Base-by-base conservation (phyloP, 1,284 basidiomycete species). In the Ustilago sp. region DNA sequence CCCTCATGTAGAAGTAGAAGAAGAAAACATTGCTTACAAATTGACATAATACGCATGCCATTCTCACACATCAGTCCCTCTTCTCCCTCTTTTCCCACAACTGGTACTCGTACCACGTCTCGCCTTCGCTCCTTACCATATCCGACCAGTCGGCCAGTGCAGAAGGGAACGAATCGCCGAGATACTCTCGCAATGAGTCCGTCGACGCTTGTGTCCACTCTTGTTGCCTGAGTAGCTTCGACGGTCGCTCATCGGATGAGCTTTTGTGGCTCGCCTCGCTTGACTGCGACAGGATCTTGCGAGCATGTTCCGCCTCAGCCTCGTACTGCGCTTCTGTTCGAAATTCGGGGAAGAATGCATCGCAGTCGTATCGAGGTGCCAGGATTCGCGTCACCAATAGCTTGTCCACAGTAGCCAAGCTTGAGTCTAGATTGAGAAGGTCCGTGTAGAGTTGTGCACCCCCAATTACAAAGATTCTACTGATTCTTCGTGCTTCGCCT, bases 331-430 rank as follows among this genome's bases (percentile, higher is more conserved):
- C 53, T 9, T 31, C 23, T 12, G 72, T 74, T 13, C 89, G 81
- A 82, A 94, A 92, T 76, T 94, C 91, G 2, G 92, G 91, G 85
- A 99, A 91, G 87, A 93, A 93, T 15, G 92, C 91, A 85, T 98
- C 95, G 87, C 95, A 98, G 43, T 91, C 89, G 83, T 93, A 94
- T 9, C 89, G 88, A 0, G 93, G 93, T 15, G 89, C 88, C 36
- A 92, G 80, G 68, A 99, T 90, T 3, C 94, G 91, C 2, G 97
- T 99, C 64, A 99, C 89, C 59, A 99, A 89, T 11, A 84, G 77
- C 35, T 68, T 63, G 63, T 83, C 79, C 32, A 83, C 71, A 17
- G 23, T 36, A 11, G 51, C 59, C 23, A 38, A 28, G 17, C 28
- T 35, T 36, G 52, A 38, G 32, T 61, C 41, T 15, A 55, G 28